Evolutionary conservation across 148 eudicot species (phyloP), one percentile per base, ranked within the genome.

Genomic region (Camellia sinensis): DNA sequence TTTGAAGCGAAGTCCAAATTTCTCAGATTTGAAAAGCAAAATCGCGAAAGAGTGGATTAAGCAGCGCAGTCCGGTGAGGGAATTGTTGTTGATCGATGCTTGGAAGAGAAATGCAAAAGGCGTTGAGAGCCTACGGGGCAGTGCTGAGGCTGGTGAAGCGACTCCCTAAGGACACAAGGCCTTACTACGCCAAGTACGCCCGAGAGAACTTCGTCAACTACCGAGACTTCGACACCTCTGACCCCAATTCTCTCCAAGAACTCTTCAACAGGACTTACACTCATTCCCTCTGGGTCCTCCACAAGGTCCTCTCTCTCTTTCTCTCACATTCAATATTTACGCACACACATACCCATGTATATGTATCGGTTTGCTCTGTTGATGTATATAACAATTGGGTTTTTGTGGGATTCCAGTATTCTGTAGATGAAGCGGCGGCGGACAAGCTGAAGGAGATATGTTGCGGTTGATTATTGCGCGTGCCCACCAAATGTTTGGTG

Each of bases 191-290:
- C 77, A 95, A 93, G 62, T 95, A 89, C 79, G 97, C 93, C 22
- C 86, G 98, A 62, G 98, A 95, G 84, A 95, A 93, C 83, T 95
- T 95, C 90, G 97, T 95, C 61, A 95, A 95, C 50, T 94, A 89
- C 84, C 69, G 97, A 68, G 93, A 91, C 40, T 85, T 89, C 22
- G 97, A 92, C 14, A 79, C 90, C 18, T 61, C 84, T n/a, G 97
- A 95, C 54, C 17, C 88, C 56, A 62, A 73, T 53, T 80, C 92
- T 67, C 72, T 92, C 17, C 71, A 83, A n/a, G 95, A 93, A 44
- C 96, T 93, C 67, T 88, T 95, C 74, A 71, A 78, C 10, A 91
- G 98, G 21, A 90, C 95, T 82, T 92, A 90, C 65, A 84, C 71
- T 4, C 97, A 95, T 73, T 85, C 94, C 73, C 80, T 95, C 50